Base-by-base conservation (phyloP, 192 early-diverging fungal genomes). In the Irineochytrium annulatum region DNA sequence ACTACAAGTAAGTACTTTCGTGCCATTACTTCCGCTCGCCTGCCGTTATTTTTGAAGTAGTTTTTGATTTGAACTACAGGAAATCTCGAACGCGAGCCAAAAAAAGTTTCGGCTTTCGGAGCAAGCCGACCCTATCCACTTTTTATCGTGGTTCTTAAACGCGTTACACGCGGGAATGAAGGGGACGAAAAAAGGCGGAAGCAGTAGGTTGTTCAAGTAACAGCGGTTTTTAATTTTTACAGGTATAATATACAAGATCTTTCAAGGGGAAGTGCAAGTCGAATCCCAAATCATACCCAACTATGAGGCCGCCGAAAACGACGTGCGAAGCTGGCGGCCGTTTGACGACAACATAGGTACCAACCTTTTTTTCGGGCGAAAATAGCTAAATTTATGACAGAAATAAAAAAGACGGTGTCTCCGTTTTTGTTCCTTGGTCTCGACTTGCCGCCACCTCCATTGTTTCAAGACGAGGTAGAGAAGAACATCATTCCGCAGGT, bases 121-220 rank as follows among this genome's bases (percentile, higher is more conserved):
- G 41, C 89, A 92, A 61, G 77, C 82, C 19, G 94, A 98, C 69
- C 85, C 91, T 1, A 81, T 92, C 43, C 91, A 92, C 6, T 89
- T 97, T 56, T 64, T 95, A 3, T 82, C 85, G 3, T 98, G 96
- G 96, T 85, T 97, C 39, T 74, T 98, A 41, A 97, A 98, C 66
- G 74, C 86, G 14, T 52, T 98, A 52, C 96, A 98, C 63, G 74
- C 70, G 17, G 93, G 89, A 45, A 73, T 98, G 19, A 89, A 89
- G 24, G 93, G 93, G 11, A 81, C 81, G 8, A 84, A 73, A 57
- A 95, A 93, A 60, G 67, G 19, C 16, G 67, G 63, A 1, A 76
- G 82, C 58, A 93, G 89, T 69, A 59, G 53, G 72, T 61, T 41
- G 29, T 51, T 6, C 22, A 2, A 31, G 17, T 43, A 62, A 17